Evolutionary conservation across 805 yeast genomes (phyloP), one percentile per base, ranked within the genome.

Genomic region (Debaryomyces maramus): DNA sequence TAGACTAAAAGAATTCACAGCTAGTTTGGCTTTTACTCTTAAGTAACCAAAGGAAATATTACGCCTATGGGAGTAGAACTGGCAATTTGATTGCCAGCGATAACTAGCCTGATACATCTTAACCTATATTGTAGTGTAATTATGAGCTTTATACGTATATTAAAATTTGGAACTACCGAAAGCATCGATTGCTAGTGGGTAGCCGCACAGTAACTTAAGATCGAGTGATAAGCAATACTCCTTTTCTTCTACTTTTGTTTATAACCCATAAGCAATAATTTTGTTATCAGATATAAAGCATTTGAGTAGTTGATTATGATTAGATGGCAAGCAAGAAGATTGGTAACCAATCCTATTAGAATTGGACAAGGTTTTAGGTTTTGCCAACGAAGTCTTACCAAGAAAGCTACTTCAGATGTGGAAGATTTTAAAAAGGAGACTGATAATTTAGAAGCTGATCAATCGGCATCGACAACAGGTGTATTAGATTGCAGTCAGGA

Each of bases 401-500:
- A 52, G 31, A 14, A 24, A 5, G 49, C 39, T 27, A 33, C 51
- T 3, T 48, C 59, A 1, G 70, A 66, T 44, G 50, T 70, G 13
- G 55, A 56, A 27, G 53, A 51, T 9, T 48, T 70, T 28, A 69
- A 66, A 42, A 41, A 51, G 13, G 70, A 65, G 41, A 47, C 66
- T 4, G 64, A 58, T 24, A 31, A 46, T 4, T 43, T 48, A 16
- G 67, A 64, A 32, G 11, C 47, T 9, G 71, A 65, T 26, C 47
- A 41, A 11, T 60, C 71, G 3, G 65, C 72, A 2, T 50, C 55
- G 6, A 52, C 67, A 16, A 70, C 75, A 1, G 75, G 75, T 4
- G 71, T 69, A 1, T 58, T 70, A 40, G 72, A 70, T 40, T 48
- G 53, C 24, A 47, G 52, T 8, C 51, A 47, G 18, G 49, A 43